These are phyloP conservation scores for Jasminum sambac DNA, from an alignment of 257 asterid species.

Conservation along the genomic window DNA sequence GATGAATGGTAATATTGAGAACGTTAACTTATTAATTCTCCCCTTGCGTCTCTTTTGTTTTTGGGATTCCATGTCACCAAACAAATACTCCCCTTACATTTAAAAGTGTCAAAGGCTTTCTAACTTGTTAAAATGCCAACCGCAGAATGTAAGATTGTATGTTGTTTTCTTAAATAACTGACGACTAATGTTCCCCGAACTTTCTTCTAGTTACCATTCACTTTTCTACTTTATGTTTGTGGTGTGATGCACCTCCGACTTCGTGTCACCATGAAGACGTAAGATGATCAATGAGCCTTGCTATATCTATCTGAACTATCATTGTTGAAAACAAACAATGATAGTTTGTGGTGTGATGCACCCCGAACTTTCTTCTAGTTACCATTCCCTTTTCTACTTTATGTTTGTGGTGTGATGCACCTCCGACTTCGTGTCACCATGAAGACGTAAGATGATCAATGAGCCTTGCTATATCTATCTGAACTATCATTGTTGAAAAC, in stretches of 20 bases:
- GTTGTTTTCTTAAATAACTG: background rate
- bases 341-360: no score
- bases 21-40: background rate
- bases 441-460: background rate
- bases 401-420: background rate
- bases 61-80: background rate
- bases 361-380: no score
- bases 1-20: slow-evolving; percentile 42
- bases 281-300: background rate
- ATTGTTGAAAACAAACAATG: background rate
- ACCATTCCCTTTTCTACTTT: no score
- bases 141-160: background rate
- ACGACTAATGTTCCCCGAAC: background rate
- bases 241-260: background rate
- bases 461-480: background rate
- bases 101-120: background rate
- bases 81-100: no score
- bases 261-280: background rate
- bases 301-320: background rate
- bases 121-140: background rate
- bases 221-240: background rate
- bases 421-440: background rate
- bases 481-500: background rate
- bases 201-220: background rate
- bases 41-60: background rate